Conservation (phyloP, 495 filamentous ascomycete genomes). For the Xylaria sp. region DNA sequence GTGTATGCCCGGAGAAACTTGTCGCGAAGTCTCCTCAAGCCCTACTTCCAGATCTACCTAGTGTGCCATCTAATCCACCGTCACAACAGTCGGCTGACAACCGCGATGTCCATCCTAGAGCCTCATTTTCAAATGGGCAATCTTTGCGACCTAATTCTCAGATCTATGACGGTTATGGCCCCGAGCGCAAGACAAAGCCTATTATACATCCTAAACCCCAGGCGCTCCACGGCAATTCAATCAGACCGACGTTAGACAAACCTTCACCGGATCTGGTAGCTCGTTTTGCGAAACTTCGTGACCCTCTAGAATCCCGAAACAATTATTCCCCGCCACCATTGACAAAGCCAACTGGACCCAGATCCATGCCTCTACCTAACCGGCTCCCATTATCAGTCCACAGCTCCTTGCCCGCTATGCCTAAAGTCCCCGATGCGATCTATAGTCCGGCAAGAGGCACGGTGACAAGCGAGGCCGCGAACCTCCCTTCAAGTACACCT, state of each 20-base stretch:
- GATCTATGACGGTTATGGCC: background rate
- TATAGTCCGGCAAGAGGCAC: slow-evolving; percentile 77
- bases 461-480: slow-evolving; percentile 58
- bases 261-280: slow-evolving; percentile 54
- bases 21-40: slow-evolving; percentile 20
- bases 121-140: background rate
- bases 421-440: slow-evolving; percentile 80
- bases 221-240: slow-evolving; percentile 62
- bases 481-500: slow-evolving; percentile 55
- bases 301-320: slow-evolving; percentile 41
- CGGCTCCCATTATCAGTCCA: slow-evolving; percentile 64
- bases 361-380: slow-evolving; percentile 63
- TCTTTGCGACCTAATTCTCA: background rate
- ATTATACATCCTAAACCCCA: slow-evolving; percentile 68
- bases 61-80: slow-evolving; percentile 15
- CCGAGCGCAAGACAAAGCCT: slow-evolving; percentile 51
- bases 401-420: slow-evolving; percentile 61
- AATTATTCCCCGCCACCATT: slow-evolving; percentile 7
- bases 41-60: slow-evolving; percentile 2
- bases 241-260: slow-evolving; percentile 39
- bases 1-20: slow-evolving; percentile 47
- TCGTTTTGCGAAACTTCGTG: slow-evolving; percentile 66
- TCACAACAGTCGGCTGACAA: slow-evolving; percentile 20
- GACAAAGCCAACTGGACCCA: slow-evolving; percentile 13
- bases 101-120: slow-evolving; percentile 12